Percentiles rank a stretch among this genome's conserved stretches.
phyloP scores from a whole-genome alignment of 495 filamentous ascomycete species.

The Hypoxylon cercidicola region DNA sequence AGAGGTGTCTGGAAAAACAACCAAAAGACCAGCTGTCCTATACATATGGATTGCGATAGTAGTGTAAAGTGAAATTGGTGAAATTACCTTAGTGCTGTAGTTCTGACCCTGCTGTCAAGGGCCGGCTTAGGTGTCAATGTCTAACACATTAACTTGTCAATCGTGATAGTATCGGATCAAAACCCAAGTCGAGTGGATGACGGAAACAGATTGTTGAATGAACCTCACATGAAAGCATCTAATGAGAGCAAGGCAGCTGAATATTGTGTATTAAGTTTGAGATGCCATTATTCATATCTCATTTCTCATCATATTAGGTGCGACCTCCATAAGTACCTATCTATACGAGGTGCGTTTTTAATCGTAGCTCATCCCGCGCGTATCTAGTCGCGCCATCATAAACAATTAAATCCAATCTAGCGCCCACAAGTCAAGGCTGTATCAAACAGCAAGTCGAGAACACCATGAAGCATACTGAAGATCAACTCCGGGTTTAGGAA shows the following conservation, averaged over 20 bases:
- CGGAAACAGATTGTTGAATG: background rate
- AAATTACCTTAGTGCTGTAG: too few relatives aligned
- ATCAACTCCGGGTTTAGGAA: background rate
- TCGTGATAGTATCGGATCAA: background rate
- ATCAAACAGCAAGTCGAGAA: slow-evolving; percentile 15
- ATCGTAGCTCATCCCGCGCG: slow-evolving; percentile 19
- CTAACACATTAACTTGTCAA: too few relatives aligned
- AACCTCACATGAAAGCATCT: background rate
- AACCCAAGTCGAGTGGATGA: background rate
- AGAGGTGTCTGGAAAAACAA: too few relatives aligned
- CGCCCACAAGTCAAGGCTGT: slow-evolving; percentile 12
- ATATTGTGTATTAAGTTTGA: background rate
- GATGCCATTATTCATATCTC: slow-evolving; percentile 13
- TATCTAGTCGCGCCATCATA: slow-evolving; percentile 2
- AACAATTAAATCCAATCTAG: slow-evolving; percentile 29
- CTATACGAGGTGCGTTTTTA: background rate
- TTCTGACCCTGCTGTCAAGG: too few relatives aligned
- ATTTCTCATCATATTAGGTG: slow-evolving; percentile 31
- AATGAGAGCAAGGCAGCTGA: background rate
- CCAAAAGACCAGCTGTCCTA: too few relatives aligned
- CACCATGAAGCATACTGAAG: background rate
- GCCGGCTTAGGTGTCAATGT: too few relatives aligned
- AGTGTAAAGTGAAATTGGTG: too few relatives aligned
- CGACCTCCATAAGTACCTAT: background rate
- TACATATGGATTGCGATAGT: too few relatives aligned